Base-by-base conservation (phyloP, 2,329 filamentous ascomycete genomes). In the Emergomyces orientalis region DNA sequence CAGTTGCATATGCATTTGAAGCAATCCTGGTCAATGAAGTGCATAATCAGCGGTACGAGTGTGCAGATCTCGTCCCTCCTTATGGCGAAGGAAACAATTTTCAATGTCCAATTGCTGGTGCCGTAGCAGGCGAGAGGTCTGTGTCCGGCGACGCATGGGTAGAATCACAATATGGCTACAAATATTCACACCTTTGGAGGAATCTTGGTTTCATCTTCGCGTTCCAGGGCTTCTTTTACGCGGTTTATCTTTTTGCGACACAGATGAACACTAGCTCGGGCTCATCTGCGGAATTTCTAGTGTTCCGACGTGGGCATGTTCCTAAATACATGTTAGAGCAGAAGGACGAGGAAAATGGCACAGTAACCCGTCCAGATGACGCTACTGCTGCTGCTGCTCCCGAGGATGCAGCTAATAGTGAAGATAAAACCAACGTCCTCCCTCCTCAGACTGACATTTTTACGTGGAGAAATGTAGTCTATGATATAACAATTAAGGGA, bases 161-260 rank as follows among this genome's bases (percentile, higher is more conserved):
- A 4, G 71, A 76, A 3, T 71, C 76, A 0, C 82, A 79, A 63
- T 88, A 84, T 68, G 69, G 74, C 11, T 89, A 88, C 71, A 79
- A 75, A 17, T 82, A 81, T 66, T 77, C 77, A 0, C 80, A 88
- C 64, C 77, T 83, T 3, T 88, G 86, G 86, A 77, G 87, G 11
- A 90, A 90, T 69, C 81, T 89, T 63, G 88, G 87, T 0, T 88
- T 91, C 62, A 71, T 90, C 1, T 70, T 86, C 19, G 87, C 73
- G 0, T 89, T 90, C 72, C 74, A 87, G 60, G 67, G 88, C 37
- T 83, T 81, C 62, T 89, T 90, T 75, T 82, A 86, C 75, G 63
- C 74, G 2, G 67, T 87, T 0, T 89, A 91, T 74, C 82, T 90
- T 59, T 55, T 83, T 19, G 83, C 84, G 0, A 81, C 82, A 0